Base-by-base conservation (phyloP, 208 protist genomes). In the Trypanosoma lewisi region DNA sequence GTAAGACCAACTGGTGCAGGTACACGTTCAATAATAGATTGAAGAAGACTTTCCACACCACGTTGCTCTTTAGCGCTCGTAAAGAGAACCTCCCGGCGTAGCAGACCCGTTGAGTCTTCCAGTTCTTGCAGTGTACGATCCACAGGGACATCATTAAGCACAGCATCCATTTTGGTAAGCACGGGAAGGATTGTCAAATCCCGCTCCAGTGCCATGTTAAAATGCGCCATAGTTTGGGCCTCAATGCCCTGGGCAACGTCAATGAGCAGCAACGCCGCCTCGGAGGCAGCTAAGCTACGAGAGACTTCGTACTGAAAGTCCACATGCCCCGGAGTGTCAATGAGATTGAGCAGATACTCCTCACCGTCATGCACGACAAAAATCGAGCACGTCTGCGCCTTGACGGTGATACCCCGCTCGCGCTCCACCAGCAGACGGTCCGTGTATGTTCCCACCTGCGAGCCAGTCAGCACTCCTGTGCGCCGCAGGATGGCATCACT, bases 241-340 rank as follows among this genome's bases (percentile, higher is more conserved):
- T 98, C 85, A 14, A 98, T 83, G 8, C 97, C 91, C 73, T 97
- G 95, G 4, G 76, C 72, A 0, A 87, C 93, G 69, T 98, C 96
- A 6, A 98, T 88, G 4, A 98, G 83, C 45, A 98, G 73, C 49
- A 95, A 45, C 4, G 80, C 94, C 4, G 86, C 91, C 63, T 96
- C 80, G 25, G 85, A 98, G 19, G 97, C 98, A 41, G 80, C 78
- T 14, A 99, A 77, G 37, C 94, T 98, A 51, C 97, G 87, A 9
- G 89, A 97, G 7, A 99, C 92, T 67, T 97, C 87, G 70, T 99
- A 98, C 78, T 98, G 98, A 47, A 99, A 99, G 77, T 99, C 98
- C 0, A 99, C 97, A 80, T 99, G 98, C 1, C 98, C 98, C 0
- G 93, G 90, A 5, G 87, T 98, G 77, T 99, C 98, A 67, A 99